Conservation (phyloP, 352 stramenopile species). For the Pythium myriotylum region DNA sequence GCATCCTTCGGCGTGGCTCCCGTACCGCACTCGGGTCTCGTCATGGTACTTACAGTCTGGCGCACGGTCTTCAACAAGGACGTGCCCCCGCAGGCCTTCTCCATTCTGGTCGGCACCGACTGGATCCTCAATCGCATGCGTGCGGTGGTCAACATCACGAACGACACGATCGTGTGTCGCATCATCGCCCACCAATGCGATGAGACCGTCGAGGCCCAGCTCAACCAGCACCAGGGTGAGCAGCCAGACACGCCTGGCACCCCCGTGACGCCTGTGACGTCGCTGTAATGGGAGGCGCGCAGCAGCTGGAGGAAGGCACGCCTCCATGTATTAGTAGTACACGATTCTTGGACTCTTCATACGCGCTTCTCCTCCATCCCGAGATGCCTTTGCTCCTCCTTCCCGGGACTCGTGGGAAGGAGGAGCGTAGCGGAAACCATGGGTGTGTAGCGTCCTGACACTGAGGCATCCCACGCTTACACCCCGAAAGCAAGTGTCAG, state of each 20-base stretch:
- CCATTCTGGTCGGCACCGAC: conserved; percentile 66
- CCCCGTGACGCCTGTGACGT: neutral
- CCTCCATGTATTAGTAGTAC: neutral
- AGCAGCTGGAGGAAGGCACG: neutral
- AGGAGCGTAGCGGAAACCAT: too few relatives aligned
- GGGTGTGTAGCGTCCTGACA: too few relatives aligned
- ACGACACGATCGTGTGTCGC: conserved; percentile 75
- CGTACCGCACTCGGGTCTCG: conserved; percentile 70
- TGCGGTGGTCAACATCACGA: conserved; percentile 82
- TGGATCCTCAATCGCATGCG: conserved; percentile 78
- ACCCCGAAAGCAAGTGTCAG: too few relatives aligned
- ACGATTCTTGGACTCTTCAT: neutral
- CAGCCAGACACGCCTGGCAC: neutral
- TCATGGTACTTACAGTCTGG: conserved; percentile 84
- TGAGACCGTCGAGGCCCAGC: conserved; percentile 38
- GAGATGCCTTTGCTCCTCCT: too few relatives aligned
- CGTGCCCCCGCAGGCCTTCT: conserved; percentile 58
- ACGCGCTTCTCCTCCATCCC: too few relatives aligned
- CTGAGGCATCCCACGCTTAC: too few relatives aligned
- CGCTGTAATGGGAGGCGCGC: neutral
- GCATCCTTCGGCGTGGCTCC: conserved; percentile 71
- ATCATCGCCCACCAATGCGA: conserved; percentile 80
- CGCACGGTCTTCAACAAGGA: conserved; percentile 62
- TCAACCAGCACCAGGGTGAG: neutral
- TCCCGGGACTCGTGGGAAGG: too few relatives aligned